Conservation (phyloP, 805 yeast species). For the Yarrowia alimentaria region DNA sequence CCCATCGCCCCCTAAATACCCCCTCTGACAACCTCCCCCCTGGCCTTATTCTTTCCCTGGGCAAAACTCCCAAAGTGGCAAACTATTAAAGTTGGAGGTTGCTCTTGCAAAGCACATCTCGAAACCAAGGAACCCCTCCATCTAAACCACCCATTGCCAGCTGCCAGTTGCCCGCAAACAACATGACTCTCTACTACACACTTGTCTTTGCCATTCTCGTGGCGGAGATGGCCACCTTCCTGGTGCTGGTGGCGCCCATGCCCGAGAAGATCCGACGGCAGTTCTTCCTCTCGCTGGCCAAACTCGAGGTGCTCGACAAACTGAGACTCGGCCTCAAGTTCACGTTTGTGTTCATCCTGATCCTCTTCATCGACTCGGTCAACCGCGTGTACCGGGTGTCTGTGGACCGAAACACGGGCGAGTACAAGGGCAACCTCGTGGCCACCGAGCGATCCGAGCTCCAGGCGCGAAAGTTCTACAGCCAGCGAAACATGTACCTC, state of each 20-base stretch:
- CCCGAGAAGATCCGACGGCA: slow-evolving; percentile 67
- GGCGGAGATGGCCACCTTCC: slow-evolving; percentile 74
- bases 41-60: too few relatives aligned
- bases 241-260: slow-evolving; percentile 77
- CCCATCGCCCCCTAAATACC: too few relatives aligned
- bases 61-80: too few relatives aligned
- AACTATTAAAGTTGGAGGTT: too few relatives aligned
- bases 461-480: slow-evolving; percentile 83
- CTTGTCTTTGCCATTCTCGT: slow-evolving; percentile 72
- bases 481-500: slow-evolving; percentile 93
- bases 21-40: too few relatives aligned
- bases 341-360: slow-evolving; percentile 62
- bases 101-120: too few relatives aligned
- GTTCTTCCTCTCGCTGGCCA: slow-evolving; percentile 83
- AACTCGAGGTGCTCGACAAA: slow-evolving; percentile 64
- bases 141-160: neutral
- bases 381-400: slow-evolving; percentile 72
- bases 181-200: slow-evolving; percentile 47
- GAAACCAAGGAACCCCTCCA: too few relatives aligned
- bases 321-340: slow-evolving; percentile 69
- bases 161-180: slow-evolving; percentile 4
- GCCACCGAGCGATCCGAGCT: slow-evolving; percentile 70
- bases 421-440: slow-evolving; percentile 38
- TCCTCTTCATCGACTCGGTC: slow-evolving; percentile 83
- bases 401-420: slow-evolving; percentile 39